Conservation (phyloP, 177 flowering plant species). For the Vitis hybrid region DNA sequence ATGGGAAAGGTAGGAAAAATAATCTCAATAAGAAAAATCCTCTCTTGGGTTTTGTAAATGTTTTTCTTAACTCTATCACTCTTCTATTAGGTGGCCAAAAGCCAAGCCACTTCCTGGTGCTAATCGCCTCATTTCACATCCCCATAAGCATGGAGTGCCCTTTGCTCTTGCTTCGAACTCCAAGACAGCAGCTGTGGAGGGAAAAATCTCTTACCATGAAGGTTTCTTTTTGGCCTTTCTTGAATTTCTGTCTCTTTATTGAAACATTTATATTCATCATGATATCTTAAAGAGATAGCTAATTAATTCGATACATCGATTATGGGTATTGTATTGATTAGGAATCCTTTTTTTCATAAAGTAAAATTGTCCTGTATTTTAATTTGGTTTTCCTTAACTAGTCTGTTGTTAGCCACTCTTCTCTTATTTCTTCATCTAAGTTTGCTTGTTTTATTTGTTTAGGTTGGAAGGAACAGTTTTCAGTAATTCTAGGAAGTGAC, state of each 20-base stretch:
- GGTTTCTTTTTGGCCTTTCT: slow-evolving; percentile 24
- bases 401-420: not conserved
- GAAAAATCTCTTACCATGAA: slow-evolving; percentile 48
- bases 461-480: slow-evolving; percentile 75
- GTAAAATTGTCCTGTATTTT: not conserved
- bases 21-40: too few species aligned
- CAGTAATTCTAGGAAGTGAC: slow-evolving; percentile 66
- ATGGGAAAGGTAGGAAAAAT: too few species aligned
- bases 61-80: not conserved
- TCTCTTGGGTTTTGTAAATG: not conserved
- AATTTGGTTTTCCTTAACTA: not conserved
- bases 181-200: slow-evolving; percentile 35
- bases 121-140: slow-evolving; percentile 65
- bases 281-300: not conserved
- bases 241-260: not conserved
- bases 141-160: slow-evolving; percentile 54
- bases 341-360: not conserved
- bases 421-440: not conserved
- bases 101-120: slow-evolving; percentile 73
- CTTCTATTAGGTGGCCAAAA: slow-evolving; percentile 43
- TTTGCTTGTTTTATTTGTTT: slow-evolving; percentile 1
- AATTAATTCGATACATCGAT: not conserved
- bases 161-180: slow-evolving; percentile 80
- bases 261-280: not conserved
- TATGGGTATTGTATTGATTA: too few species aligned